phyloP scores from a whole-genome alignment of 495 filamentous ascomycete genomes.

The Penicillium goetzii region DNA sequence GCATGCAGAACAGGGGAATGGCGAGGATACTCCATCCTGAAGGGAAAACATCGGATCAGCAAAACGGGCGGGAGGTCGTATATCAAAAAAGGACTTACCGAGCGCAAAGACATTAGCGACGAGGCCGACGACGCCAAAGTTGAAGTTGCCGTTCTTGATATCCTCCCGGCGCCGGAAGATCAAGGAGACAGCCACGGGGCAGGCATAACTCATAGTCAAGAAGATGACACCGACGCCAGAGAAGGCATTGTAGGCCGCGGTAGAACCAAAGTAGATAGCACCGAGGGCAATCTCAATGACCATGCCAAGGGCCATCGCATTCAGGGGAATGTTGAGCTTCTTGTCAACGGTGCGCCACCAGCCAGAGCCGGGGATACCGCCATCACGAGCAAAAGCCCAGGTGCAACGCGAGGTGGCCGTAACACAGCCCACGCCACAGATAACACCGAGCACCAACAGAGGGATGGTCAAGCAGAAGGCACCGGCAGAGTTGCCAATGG shows the following conservation, averaged over 20 bases:
- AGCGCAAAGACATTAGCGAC: conserved; percentile 57
- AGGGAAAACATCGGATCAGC: conserved; percentile 14
- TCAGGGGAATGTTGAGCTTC: conserved; percentile 55
- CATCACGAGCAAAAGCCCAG: conserved; percentile 66
- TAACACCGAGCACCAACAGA: conserved; percentile 68
- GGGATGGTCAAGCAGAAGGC: conserved; percentile 70
- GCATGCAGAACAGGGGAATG: conserved; percentile 57
- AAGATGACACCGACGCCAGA: conserved; percentile 62
- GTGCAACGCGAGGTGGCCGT: conserved; percentile 71
- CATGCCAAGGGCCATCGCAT: conserved; percentile 52
- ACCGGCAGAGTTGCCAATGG: conserved; percentile 41
- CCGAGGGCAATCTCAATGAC: conserved; percentile 56
- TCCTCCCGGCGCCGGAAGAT: conserved; percentile 54
- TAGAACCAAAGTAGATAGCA: conserved; percentile 59
- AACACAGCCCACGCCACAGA: conserved; percentile 67
- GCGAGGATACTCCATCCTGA: conserved; percentile 62
- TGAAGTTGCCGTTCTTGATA: conserved; percentile 57
- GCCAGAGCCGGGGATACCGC: conserved; percentile 64
- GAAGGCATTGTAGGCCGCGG: conserved; percentile 63
- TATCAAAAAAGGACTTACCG: conserved; percentile 43
- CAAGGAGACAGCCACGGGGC: conserved; percentile 55
- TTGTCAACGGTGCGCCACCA: conserved; percentile 59
- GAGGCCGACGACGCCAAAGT: conserved; percentile 59
- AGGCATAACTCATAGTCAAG: conserved; percentile 57
- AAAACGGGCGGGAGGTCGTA: not conserved